Evolutionary conservation across 352 stramenopile species (phyloP).

Genomic region (Globisporangium solare): DNA sequence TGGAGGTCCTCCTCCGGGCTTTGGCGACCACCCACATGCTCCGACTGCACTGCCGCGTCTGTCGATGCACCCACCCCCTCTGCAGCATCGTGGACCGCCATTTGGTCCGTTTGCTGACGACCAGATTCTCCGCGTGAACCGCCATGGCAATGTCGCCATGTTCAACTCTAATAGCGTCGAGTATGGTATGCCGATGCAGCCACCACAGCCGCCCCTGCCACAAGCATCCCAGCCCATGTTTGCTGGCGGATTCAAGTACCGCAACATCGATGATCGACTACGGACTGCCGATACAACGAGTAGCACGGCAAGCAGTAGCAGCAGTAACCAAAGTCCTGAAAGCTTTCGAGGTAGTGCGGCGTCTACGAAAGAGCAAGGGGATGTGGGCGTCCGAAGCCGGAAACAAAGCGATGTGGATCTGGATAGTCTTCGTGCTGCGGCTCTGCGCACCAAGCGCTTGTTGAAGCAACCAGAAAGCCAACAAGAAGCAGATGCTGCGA

Average conservation of each 20-base stretch:
- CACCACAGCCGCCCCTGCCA: slow-evolving; percentile 12
- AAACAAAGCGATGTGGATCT: slow-evolving; percentile 32
- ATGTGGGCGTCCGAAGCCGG: neutral
- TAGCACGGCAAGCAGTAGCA: slow-evolving; percentile 4
- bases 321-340: slow-evolving; percentile 2
- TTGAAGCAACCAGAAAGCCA: slow-evolving; percentile 7
- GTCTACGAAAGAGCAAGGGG: no score
- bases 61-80: neutral
- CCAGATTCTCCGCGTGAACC: slow-evolving; percentile 69
- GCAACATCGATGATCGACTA: slow-evolving; percentile 8
- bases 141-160: slow-evolving; percentile 57
- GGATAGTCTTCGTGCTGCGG: slow-evolving; percentile 60
- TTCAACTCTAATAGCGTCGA: slow-evolving; percentile 19
- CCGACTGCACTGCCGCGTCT: neutral
- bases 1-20: slow-evolving; percentile 9
- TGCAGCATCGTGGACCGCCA: neutral
- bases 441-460: slow-evolving; percentile 48
- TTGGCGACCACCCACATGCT: slow-evolving; percentile 1
- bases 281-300: neutral
- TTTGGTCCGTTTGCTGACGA: slow-evolving; percentile 36
- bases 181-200: neutral
- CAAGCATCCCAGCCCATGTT: slow-evolving; percentile 8
- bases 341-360: neutral
- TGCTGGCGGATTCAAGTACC: slow-evolving; percentile 41
- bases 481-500: neutral